These are phyloP conservation scores for Vigna unguiculata DNA, from an alignment of 306 rosid genomes.

Conservation along the genomic window DNA sequence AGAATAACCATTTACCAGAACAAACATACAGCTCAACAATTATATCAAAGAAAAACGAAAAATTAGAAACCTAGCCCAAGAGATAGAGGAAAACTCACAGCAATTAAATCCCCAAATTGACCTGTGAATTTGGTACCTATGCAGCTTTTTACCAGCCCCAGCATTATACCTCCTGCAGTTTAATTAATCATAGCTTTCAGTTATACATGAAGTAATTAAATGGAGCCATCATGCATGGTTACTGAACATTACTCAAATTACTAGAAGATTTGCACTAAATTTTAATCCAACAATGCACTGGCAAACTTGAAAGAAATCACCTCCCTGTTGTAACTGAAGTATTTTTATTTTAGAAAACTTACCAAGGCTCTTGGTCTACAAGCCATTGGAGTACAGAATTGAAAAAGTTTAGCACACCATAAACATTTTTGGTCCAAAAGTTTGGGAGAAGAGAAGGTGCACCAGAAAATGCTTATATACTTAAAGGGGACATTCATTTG, in stretches of 20 bases:
- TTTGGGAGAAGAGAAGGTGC: not conserved
- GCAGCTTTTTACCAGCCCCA: slow-evolving; percentile 95
- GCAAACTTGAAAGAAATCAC: not conserved
- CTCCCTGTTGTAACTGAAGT: slow-evolving; percentile 36
- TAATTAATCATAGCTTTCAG: slow-evolving; percentile 41
- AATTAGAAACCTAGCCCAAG: slow-evolving; percentile 5
- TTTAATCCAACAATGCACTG: slow-evolving; percentile 12
- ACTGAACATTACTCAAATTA: slow-evolving; percentile 2
- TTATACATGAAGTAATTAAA: slow-evolving; percentile 29
- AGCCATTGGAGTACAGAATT: slow-evolving; percentile 15
- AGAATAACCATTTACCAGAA: slow-evolving; percentile 26
- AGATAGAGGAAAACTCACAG: slow-evolving; percentile 69
- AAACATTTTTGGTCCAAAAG: not conserved
- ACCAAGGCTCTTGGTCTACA: slow-evolving; percentile 23
- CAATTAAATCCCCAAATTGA: slow-evolving; percentile 95
- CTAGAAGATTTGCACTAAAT: not conserved
- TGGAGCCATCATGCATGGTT: not conserved
- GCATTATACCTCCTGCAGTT: slow-evolving; percentile 76
- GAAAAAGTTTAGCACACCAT: slow-evolving; percentile 10
- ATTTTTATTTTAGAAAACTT: not conserved
- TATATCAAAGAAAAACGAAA: slow-evolving; percentile 26
- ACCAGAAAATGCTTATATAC: not conserved
- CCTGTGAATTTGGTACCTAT: slow-evolving; percentile 95
- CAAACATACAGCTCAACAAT: slow-evolving; percentile 13
- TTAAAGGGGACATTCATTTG: not conserved